phyloP scores from a whole-genome alignment of 495 filamentous ascomycete genomes.

The Xylaria longipes region DNA sequence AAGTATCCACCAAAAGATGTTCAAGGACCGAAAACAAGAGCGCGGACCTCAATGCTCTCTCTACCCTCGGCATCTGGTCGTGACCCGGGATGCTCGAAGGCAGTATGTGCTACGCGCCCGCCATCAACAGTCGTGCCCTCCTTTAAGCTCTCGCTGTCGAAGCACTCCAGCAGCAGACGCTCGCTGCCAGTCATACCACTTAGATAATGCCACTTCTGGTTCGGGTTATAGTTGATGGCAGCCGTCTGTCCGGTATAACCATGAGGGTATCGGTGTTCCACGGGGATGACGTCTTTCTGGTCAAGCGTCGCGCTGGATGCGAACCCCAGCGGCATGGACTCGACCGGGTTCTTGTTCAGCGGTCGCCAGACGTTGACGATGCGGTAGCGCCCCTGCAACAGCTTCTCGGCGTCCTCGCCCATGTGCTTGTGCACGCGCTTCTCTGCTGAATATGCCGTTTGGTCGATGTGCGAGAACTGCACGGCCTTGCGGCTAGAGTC shows the following conservation, averaged over 20 bases:
- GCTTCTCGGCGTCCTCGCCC: constrained; percentile 58
- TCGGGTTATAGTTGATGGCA: constrained; percentile 64
- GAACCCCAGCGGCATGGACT: constrained; percentile 72
- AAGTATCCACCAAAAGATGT: background rate
- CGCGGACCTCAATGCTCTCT: constrained; percentile 89
- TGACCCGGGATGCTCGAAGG: constrained; percentile 77
- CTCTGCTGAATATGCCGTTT: constrained; percentile 68
- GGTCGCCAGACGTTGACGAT: constrained; percentile 92
- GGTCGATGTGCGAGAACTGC: constrained; percentile 79
- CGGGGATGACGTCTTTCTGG: constrained; percentile 69
- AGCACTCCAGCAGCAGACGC: constrained; percentile 82
- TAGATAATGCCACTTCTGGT: constrained; percentile 78
- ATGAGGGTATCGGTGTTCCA: constrained; percentile 78
- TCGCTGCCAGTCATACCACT: constrained; percentile 79
- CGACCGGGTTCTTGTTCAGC: constrained; percentile 71
- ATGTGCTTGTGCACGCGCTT: constrained; percentile 72
- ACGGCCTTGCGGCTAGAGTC: constrained; percentile 68
- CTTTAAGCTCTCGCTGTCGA: constrained; percentile 65
- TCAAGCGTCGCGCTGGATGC: constrained; percentile 66
- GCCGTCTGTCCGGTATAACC: constrained; percentile 77
- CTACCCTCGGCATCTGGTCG: constrained; percentile 62
- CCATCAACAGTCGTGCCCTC: constrained; percentile 57
- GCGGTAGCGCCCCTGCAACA: constrained; percentile 69
- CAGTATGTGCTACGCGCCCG: constrained; percentile 78
- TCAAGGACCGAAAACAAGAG: constrained; percentile 78